A percentile compares a stretch with the other conserved stretches of the same genome.
Evolutionary conservation across 129 eudicot genomes (phyloP).

Genomic region (Saposhnikovia divaricata): DNA sequence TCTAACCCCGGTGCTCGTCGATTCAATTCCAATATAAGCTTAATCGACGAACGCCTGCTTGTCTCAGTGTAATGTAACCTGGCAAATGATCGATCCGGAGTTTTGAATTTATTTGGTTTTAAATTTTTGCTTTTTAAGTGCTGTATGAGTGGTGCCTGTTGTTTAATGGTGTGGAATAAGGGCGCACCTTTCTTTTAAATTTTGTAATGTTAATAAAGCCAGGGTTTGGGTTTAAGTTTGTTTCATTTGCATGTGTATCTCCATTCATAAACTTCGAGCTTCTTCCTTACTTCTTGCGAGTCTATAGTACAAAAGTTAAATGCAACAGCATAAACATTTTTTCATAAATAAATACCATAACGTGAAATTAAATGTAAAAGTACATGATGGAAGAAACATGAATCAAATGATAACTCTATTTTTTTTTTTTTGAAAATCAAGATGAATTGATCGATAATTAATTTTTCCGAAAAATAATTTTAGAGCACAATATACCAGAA

Average conservation of each 20-base stretch:
- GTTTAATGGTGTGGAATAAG: not conserved
- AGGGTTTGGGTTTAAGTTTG: no score
- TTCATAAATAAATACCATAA: no score
- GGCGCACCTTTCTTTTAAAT: not conserved
- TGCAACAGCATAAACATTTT: no score
- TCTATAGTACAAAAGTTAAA: no score
- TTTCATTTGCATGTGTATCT: not conserved
- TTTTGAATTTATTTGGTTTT: not conserved
- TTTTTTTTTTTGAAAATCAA: no score
- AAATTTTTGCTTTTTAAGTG: not conserved
- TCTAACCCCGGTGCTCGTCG: slow-evolving; percentile 11
- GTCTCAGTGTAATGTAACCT: not conserved
- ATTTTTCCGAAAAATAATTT: no score
- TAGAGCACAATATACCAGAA: no score
- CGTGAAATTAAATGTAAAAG: no score
- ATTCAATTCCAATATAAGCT: slow-evolving; percentile 5
- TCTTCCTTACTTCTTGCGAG: not conserved
- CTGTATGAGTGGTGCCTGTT: not conserved
- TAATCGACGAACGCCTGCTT: not conserved
- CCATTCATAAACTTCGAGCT: not conserved
- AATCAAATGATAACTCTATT: no score
- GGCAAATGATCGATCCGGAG: not conserved
- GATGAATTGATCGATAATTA: no score
- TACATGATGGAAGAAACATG: no score
- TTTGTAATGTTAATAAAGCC: not conserved